A percentile compares a stretch with the other conserved stretches of the same genome.
Conservation (phyloP, 2,329 filamentous ascomycete species). For the Trichoderma breve region DNA sequence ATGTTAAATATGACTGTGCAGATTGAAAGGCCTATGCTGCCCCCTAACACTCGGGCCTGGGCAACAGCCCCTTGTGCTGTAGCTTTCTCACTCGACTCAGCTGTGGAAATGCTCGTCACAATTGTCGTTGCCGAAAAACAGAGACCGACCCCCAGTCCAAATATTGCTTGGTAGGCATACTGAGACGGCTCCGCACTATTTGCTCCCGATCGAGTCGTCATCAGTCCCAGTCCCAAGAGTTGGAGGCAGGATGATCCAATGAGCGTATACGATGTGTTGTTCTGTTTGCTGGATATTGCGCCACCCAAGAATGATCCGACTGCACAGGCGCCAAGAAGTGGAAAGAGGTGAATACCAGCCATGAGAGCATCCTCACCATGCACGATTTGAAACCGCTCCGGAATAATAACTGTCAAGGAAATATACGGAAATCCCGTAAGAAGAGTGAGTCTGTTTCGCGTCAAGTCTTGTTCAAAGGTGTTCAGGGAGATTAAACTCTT, state of each 20-base stretch:
- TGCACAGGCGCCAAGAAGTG: constrained; percentile 56
- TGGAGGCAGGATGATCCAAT: constrained; percentile 51
- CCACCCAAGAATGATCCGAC: constrained; percentile 56
- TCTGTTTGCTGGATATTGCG: constrained; percentile 51
- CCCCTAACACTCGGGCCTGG: constrained; percentile 59
- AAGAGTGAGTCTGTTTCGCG: constrained; percentile 49
- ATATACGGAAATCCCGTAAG: constrained; percentile 59
- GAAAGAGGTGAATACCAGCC: constrained; percentile 57
- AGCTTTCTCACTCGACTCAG: constrained; percentile 49
- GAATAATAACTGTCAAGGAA: constrained; percentile 56
- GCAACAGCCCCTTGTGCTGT: constrained; percentile 59
- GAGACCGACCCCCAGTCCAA: constrained; percentile 59
- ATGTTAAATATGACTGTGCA: constrained; percentile 59
- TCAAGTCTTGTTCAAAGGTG: constrained; percentile 17
- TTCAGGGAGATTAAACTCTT: constrained; percentile 26
- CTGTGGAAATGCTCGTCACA: constrained; percentile 53
- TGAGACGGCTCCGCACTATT: constrained; percentile 39
- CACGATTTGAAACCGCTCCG: constrained; percentile 60
- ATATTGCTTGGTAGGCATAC: constrained; percentile 55
- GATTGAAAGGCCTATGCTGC: constrained; percentile 56
- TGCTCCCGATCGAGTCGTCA: constrained; percentile 43
- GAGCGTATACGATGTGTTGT: constrained; percentile 53
- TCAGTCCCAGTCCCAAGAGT: constrained; percentile 50
- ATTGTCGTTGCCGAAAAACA: constrained; percentile 57
- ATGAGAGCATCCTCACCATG: constrained; percentile 51